phyloP scores from a whole-genome alignment of 2,329 filamentous ascomycete genomes.

The Fusarium phyllophilum region DNA sequence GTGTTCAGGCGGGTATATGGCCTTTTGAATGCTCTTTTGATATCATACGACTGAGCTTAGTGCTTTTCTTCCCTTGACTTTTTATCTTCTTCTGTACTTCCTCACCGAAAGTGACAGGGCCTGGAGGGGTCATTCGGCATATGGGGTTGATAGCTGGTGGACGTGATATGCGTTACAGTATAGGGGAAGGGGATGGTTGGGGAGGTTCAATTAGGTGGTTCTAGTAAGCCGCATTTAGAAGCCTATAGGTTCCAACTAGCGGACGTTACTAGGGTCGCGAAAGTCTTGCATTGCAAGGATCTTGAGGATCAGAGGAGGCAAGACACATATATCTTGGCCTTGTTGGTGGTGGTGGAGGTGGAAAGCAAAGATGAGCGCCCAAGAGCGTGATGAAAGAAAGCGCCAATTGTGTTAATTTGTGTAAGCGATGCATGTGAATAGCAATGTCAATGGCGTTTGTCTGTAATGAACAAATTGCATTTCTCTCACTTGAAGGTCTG shows the following conservation, averaged over 20 bases:
- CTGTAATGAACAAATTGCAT: neutral
- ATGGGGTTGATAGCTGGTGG: neutral
- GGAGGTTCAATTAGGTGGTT: slow-evolving; percentile 16
- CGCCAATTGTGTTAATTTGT: slow-evolving; percentile 28
- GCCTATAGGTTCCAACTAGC: neutral
- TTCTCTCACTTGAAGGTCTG: neutral
- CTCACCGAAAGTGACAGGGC: slow-evolving; percentile 32
- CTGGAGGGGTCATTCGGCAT: slow-evolving; percentile 29
- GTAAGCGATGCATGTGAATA: neutral
- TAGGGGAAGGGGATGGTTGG: slow-evolving; percentile 9
- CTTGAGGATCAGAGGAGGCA: neutral
- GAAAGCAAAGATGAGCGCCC: slow-evolving; percentile 25
- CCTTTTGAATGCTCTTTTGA: slow-evolving; percentile 27
- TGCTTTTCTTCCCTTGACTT: slow-evolving; percentile 32
- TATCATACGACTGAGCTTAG: slow-evolving; percentile 41
- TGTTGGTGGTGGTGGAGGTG: neutral
- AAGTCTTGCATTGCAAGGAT: slow-evolving; percentile 17
- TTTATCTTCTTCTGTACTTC: slow-evolving; percentile 29
- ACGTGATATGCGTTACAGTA: neutral
- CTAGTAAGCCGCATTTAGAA: slow-evolving; percentile 5
- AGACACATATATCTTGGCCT: neutral
- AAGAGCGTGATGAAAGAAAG: slow-evolving; percentile 43
- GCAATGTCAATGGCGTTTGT: neutral
- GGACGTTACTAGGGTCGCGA: neutral
- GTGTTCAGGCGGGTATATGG: slow-evolving; percentile 19